These are phyloP conservation scores for Jaltomata sinuosa DNA, from an alignment of 257 asterid genomes.

Conservation along the genomic window DNA sequence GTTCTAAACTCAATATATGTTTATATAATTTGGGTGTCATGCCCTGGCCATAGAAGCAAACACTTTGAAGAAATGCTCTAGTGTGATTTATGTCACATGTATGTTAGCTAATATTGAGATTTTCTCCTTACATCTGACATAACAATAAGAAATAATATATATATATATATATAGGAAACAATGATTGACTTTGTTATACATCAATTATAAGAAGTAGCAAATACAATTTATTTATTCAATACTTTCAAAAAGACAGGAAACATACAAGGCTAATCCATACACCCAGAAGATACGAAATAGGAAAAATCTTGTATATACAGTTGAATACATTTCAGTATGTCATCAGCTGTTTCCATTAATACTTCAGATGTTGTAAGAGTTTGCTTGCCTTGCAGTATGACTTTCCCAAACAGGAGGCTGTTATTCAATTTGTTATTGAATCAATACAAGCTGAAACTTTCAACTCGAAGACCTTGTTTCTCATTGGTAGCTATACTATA, in stretches of 20 bases:
- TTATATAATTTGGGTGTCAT: neutral
- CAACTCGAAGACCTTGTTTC: slow-evolving; percentile 75
- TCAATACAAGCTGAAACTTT: slow-evolving; percentile 96
- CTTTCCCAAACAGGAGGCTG: slow-evolving; percentile 85
- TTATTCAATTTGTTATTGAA: slow-evolving; percentile 89
- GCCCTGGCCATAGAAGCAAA: neutral
- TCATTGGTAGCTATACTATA: slow-evolving; percentile 95
- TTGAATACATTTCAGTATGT: neutral
- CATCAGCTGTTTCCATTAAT: neutral
- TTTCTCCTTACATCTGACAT: neutral
- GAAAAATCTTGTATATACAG: neutral
- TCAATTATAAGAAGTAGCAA: neutral
- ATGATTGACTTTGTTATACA: neutral
- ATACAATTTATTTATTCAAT: neutral
- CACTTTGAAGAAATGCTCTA: neutral
- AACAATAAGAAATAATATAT: neutral
- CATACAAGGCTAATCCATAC: neutral
- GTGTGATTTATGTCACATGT: neutral
- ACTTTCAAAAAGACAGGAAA: neutral
- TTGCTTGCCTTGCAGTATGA: slow-evolving; percentile 59
- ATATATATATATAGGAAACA: neutral
- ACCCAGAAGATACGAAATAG: neutral
- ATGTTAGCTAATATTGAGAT: neutral
- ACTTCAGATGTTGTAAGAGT: neutral
- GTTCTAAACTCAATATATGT: neutral